Evolutionary conservation across 2,329 filamentous ascomycete genomes (phyloP).

Genomic region (Penicillium sp.): DNA sequence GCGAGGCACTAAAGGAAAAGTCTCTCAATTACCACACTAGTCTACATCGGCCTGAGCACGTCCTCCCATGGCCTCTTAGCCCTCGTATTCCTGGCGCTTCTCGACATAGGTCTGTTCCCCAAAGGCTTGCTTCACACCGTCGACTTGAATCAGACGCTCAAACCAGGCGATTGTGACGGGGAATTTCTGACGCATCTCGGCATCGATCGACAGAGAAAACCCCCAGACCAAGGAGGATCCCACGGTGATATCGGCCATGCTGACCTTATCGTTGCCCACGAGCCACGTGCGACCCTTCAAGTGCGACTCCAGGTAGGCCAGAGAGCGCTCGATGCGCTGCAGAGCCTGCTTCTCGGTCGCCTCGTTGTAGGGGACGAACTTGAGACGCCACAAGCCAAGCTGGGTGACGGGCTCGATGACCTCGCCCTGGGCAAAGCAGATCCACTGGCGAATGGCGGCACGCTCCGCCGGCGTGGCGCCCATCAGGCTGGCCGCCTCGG

Average conservation of each 20-base stretch:
- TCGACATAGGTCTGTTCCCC: conserved; percentile 23
- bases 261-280: conserved; percentile 16
- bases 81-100: conserved; percentile 15
- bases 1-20: too few relatives aligned
- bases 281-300: conserved; percentile 20
- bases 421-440: conserved; percentile 37
- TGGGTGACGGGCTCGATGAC: conserved; percentile 13
- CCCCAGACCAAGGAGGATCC: conserved; percentile 23
- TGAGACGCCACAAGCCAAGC: conserved; percentile 18
- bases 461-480: conserved; percentile 39
- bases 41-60: background rate
- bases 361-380: conserved; percentile 17
- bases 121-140: conserved; percentile 25
- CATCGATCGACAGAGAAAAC: conserved; percentile 21
- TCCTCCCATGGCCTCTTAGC: background rate
- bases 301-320: conserved; percentile 17
- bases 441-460: conserved; percentile 44
- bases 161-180: conserved; percentile 21
- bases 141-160: conserved; percentile 15
- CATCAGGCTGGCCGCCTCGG: conserved; percentile 41
- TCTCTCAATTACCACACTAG: too few relatives aligned
- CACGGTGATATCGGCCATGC: conserved; percentile 25
- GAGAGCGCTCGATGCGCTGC: conserved; percentile 16
- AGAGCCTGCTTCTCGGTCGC: conserved; percentile 13
- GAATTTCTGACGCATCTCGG: conserved; percentile 23